Evolutionary conservation across 1,284 basidiomycete genomes (phyloP).

Genomic region (Anthracocystis panici-leucophaei): DNA sequence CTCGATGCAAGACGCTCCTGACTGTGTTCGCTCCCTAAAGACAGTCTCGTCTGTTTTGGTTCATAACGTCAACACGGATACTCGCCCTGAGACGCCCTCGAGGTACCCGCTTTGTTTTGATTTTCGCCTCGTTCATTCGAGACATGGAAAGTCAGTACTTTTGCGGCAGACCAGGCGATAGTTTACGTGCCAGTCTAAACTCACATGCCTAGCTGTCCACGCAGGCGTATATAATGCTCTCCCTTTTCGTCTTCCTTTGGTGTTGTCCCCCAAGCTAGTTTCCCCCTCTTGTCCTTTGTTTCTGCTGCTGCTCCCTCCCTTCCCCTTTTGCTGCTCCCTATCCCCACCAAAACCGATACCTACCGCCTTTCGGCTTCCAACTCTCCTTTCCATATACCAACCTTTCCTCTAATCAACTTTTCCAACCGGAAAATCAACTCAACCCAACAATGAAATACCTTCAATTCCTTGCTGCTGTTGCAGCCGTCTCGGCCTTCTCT

Average conservation of each 20-base stretch:
- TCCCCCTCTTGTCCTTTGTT: slow-evolving; percentile 20
- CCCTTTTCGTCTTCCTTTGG: slow-evolving; percentile 1
- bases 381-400: slow-evolving; percentile 20
- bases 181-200: slow-evolving; percentile 13
- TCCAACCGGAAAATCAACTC: slow-evolving; percentile 6
- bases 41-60: slow-evolving; percentile 8
- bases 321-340: slow-evolving; percentile 16
- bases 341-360: slow-evolving; percentile 19
- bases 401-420: slow-evolving; percentile 14
- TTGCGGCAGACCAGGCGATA: neutral
- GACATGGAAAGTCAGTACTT: neutral
- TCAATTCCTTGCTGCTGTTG: slow-evolving; percentile 52
- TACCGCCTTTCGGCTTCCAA: slow-evolving; percentile 17
- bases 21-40: slow-evolving; percentile 7
- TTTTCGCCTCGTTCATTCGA: slow-evolving; percentile 1
- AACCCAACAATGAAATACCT: slow-evolving; percentile 51
- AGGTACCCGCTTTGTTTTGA: slow-evolving; percentile 44
- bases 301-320: slow-evolving; percentile 41
- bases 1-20: slow-evolving; percentile 6
- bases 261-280: slow-evolving; percentile 46
- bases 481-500: slow-evolving; percentile 50
- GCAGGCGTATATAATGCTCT: slow-evolving; percentile 32
- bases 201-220: slow-evolving; percentile 14
- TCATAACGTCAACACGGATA: neutral
- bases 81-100: neutral